A percentile compares a stretch with the other conserved stretches of the same genome.
Evolutionary conservation across 306 rosid species (phyloP).

Genomic region (Cucurbita moschata): DNA sequence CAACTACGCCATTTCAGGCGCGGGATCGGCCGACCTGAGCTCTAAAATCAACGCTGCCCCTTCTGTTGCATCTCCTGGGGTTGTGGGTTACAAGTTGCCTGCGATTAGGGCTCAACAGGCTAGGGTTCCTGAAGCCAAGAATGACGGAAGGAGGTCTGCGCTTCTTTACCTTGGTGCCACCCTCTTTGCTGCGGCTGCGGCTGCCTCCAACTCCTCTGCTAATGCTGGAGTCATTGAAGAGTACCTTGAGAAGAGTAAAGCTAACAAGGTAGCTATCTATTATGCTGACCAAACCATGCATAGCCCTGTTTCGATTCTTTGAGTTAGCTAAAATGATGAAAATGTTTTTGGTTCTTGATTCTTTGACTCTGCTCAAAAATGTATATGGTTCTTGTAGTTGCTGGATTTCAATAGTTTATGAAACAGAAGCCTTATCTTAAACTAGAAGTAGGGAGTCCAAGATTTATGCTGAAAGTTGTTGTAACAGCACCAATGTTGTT

Average conservation of each 20-base stretch:
- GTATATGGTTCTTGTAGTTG: background rate
- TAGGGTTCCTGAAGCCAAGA: constrained; percentile 15
- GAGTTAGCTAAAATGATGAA: background rate
- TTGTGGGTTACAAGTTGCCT: constrained; percentile 23
- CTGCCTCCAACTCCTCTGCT: constrained; percentile 31
- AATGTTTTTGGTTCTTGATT: background rate
- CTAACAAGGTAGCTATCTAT: constrained; percentile 50
- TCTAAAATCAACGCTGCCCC: constrained; percentile 29
- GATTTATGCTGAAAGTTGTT: background rate
- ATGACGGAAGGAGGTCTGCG: constrained; percentile 62
- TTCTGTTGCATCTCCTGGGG: constrained; percentile 19
- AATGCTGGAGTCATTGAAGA: constrained; percentile 78
- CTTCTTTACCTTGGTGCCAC: constrained; percentile 50
- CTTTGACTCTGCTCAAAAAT: background rate
- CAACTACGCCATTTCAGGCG: constrained; percentile 48
- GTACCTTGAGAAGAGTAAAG: constrained; percentile 75
- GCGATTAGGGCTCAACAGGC: constrained; percentile 49
- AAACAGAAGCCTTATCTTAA: too few species aligned
- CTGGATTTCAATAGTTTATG: background rate
- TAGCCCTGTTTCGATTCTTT: background rate
- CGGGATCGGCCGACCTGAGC: constrained; percentile 30
- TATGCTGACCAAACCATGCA: too few species aligned
- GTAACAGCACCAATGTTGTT: too few species aligned
- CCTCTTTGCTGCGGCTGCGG: constrained; percentile 39
- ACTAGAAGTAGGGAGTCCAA: background rate